Percentiles rank a stretch among this genome's conserved stretches.
These are phyloP conservation scores for Solanum acaule DNA, from an alignment of 257 asterid genomes.

Conservation along the genomic window DNA sequence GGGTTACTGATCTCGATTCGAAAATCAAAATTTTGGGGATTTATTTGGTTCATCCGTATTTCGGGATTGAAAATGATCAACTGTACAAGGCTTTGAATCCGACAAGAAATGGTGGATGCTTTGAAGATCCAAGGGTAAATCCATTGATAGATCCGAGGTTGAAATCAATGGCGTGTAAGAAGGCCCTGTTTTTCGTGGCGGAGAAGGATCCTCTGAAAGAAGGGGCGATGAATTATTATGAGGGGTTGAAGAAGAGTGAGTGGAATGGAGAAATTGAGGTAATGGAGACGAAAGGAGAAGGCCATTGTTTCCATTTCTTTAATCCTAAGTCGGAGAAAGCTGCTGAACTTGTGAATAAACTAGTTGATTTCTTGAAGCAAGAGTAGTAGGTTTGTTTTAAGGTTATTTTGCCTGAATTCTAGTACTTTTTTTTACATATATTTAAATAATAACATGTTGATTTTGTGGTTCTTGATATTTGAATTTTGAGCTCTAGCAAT, in stretches of 20 bases:
- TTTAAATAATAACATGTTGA: background rate
- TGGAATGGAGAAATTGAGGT: conserved; percentile 60
- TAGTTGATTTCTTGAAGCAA: background rate
- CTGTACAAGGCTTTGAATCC: conserved; percentile 45
- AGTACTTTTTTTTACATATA: rapidly evolving
- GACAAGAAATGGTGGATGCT: conserved; percentile 24
- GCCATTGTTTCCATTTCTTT: conserved; percentile 46
- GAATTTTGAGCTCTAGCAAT: background rate
- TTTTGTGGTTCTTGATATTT: background rate
- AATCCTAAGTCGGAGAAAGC: background rate
- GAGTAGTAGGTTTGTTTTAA: background rate
- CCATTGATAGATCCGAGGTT: conserved; percentile 63
- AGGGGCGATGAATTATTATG: conserved; percentile 33
- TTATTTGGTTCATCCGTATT: conserved; percentile 40
- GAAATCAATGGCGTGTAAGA: conserved; percentile 45
- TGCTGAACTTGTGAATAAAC: background rate
- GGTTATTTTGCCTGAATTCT: background rate
- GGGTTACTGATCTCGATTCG: conserved; percentile 8
- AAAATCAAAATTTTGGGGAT: conserved; percentile 28
- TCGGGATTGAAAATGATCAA: conserved; percentile 36
- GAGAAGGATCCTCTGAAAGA: conserved; percentile 50
- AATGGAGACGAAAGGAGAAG: conserved; percentile 48
- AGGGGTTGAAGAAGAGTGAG: conserved; percentile 49
- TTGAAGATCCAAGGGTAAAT: conserved; percentile 56
- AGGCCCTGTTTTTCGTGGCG: conserved; percentile 44